Conservation (phyloP, 2,329 filamentous ascomycete species). For the Diaporthe vexans region DNA sequence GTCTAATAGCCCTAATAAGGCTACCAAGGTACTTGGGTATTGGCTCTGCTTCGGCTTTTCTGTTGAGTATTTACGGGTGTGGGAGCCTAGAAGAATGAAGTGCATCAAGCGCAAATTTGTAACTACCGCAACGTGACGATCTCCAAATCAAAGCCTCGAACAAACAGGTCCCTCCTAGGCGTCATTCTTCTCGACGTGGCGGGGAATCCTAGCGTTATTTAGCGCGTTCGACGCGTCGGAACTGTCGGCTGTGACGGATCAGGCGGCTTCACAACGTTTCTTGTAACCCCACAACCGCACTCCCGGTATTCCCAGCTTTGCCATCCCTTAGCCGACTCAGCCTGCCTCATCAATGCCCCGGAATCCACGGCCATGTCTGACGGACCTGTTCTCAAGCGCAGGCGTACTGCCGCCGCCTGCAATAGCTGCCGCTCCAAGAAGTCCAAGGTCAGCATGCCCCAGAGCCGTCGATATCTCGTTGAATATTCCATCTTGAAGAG, state of each 20-base stretch:
- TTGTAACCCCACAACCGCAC: background rate
- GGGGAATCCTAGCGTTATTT: no score
- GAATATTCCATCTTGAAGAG: background rate
- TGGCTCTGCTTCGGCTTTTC: no score
- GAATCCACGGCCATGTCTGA: background rate
- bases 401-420: background rate
- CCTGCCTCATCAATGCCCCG: background rate
- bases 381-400: slow-evolving; percentile 12
- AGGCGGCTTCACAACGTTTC: background rate
- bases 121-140: no score
- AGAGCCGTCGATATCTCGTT: no score
- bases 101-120: no score
- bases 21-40: no score
- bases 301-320: background rate
- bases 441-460: slow-evolving; percentile 13
- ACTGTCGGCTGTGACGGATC: slow-evolving; percentile 6
- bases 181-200: no score
- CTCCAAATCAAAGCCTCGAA: no score
- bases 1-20: no score
- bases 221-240: background rate
- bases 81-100: no score
- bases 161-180: no score
- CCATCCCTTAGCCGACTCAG: background rate
- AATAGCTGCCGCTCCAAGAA: slow-evolving; percentile 20
- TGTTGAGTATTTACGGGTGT: no score